Percentiles rank a stretch among this genome's conserved stretches.
These are phyloP conservation scores for Capronia americana DNA, from an alignment of 2,329 filamentous ascomycete genomes.

Conservation along the genomic window DNA sequence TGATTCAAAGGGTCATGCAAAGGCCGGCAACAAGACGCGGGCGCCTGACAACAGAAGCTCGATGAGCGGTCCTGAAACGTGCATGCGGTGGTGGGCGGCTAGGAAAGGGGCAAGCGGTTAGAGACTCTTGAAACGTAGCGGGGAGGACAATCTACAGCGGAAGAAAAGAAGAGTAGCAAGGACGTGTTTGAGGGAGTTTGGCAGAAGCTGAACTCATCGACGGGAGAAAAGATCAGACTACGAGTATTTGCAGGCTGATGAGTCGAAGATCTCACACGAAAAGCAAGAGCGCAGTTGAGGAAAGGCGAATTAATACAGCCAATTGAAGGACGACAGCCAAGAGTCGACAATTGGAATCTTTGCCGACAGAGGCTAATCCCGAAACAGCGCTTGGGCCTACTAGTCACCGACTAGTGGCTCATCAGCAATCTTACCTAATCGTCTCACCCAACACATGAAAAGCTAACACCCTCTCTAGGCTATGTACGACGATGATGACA, in stretches of 20 bases:
- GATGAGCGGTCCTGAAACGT: slow-evolving; percentile 9
- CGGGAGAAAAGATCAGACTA: not conserved
- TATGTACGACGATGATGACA: not conserved
- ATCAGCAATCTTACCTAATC: not conserved
- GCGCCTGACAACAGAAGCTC: slow-evolving; percentile 1
- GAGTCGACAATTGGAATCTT: not conserved
- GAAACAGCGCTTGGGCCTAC: not conserved
- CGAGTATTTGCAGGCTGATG: not conserved
- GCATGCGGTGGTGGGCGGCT: slow-evolving; percentile 11
- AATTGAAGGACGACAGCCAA: not conserved
- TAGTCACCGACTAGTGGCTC: not conserved
- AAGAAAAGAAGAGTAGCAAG: not conserved
- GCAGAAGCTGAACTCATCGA: not conserved
- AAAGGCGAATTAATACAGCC: not conserved
- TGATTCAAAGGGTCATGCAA: not conserved
- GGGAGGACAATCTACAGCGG: not conserved
- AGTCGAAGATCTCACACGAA: slow-evolving; percentile 1
- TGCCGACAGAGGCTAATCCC: not conserved
- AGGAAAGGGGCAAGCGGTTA: slow-evolving; percentile 20
- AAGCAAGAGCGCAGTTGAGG: not conserved
- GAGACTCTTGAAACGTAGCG: not conserved
- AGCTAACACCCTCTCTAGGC: no score
- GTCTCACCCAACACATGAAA: no score
- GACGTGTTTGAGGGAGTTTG: not conserved
- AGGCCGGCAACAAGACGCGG: not conserved